Conservation (phyloP, 1,284 basidiomycete species). For the Kalmanozyma brasiliensis region DNA sequence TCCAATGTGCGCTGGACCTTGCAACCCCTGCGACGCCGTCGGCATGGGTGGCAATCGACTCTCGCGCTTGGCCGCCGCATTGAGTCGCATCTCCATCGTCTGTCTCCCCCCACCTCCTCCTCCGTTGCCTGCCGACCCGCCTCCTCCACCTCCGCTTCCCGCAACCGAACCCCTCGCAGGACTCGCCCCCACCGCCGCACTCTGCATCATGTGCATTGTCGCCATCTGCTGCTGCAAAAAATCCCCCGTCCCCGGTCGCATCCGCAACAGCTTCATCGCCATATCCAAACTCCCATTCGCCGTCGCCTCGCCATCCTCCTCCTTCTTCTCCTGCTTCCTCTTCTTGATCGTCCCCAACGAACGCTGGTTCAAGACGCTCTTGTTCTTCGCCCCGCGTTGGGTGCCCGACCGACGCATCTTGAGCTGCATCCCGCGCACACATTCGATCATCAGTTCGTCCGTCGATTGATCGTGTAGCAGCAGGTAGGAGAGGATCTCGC, state of each 20-base stretch:
- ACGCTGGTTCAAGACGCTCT: constrained; percentile 74
- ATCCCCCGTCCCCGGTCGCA: constrained; percentile 61
- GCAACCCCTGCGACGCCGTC: constrained; percentile 6
- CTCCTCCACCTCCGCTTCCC: not conserved
- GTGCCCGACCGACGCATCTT: constrained; percentile 46
- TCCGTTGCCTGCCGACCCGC: too few species aligned
- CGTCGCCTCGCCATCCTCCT: constrained; percentile 66
- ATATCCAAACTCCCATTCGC: constrained; percentile 50
- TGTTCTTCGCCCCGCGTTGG: constrained; percentile 75
- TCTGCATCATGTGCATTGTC: constrained; percentile 52
- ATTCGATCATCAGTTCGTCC: constrained; percentile 76
- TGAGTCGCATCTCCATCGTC: too few species aligned
- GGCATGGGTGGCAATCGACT: constrained; percentile 26
- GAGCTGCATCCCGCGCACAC: constrained; percentile 86
- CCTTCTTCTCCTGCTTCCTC: constrained; percentile 89
- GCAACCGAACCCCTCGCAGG: constrained; percentile 30
- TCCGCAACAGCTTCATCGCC: constrained; percentile 61
- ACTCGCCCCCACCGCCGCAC: constrained; percentile 40
- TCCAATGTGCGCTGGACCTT: not conserved
- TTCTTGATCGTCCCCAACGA: constrained; percentile 96
- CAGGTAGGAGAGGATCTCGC: constrained; percentile 71
- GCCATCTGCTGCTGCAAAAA: constrained; percentile 61
- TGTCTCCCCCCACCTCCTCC: too few species aligned
- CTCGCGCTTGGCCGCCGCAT: constrained; percentile 14
- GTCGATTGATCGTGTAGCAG: constrained; percentile 63